A percentile compares a stretch with the other conserved stretches of the same genome.
Conservation (phyloP, 2,329 filamentous ascomycete genomes). For the Ambrosiella xylebori region DNA sequence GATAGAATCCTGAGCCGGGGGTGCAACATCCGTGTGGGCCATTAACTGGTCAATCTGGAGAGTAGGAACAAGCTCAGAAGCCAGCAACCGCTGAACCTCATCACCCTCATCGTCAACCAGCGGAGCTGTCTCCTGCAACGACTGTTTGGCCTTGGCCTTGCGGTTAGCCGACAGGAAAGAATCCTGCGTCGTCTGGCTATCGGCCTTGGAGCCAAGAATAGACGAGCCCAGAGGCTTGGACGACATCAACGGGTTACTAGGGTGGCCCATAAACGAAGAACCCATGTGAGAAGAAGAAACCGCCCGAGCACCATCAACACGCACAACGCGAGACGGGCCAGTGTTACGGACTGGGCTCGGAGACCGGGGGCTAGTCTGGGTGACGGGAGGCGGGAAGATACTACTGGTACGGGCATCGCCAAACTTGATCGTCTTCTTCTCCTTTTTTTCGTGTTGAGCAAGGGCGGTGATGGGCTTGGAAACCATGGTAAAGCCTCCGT, state of each 20-base stretch:
- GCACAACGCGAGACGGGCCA: constrained; percentile 31
- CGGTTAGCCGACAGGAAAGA: constrained; percentile 33
- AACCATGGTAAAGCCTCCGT: constrained; percentile 30
- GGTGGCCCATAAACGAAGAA: constrained; percentile 17
- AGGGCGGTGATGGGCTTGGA: constrained; percentile 13
- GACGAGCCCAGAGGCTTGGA: constrained; percentile 8
- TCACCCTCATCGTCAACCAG: constrained; percentile 55
- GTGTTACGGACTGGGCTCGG: constrained; percentile 52
- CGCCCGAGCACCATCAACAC: constrained; percentile 34
- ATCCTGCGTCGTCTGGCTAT: constrained; percentile 27
- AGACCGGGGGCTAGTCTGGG: constrained; percentile 45
- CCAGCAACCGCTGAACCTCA: constrained; percentile 44
- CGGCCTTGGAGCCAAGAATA: constrained; percentile 14
- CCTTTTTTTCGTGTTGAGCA: neutral
- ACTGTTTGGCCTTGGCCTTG: constrained; percentile 34
- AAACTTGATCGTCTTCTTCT: constrained; percentile 2
- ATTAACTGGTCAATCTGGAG: constrained; percentile 50
- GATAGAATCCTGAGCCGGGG: constrained; percentile 37
- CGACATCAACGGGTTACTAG: constrained; percentile 26
- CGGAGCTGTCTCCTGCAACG: constrained; percentile 38
- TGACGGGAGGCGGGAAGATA: constrained; percentile 28
- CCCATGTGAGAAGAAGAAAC: constrained; percentile 35
- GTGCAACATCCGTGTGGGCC: constrained; percentile 37
- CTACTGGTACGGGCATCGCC: neutral
- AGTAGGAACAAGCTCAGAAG: constrained; percentile 42